These are phyloP conservation scores for Amanita molliuscula DNA, from an alignment of 768 basidiomycete species.

Conservation along the genomic window DNA sequence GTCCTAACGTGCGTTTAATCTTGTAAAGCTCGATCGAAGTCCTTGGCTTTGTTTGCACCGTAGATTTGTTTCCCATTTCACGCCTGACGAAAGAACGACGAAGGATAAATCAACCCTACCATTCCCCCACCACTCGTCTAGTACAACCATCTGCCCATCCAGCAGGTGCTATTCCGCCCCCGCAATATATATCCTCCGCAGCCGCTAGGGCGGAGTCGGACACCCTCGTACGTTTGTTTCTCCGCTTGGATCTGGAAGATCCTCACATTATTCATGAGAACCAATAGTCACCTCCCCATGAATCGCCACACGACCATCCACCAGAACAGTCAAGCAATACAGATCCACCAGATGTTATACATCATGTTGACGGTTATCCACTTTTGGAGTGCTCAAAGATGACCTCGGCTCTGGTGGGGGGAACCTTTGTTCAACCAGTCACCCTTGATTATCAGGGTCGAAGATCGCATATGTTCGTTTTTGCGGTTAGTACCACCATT, in stretches of 20 bases:
- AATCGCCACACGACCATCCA: not conserved
- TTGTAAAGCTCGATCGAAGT: constrained; percentile 42
- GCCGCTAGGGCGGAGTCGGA: not conserved
- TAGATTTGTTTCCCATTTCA: constrained; percentile 63
- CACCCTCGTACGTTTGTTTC: constrained; percentile 1
- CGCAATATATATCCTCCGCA: constrained; percentile 2
- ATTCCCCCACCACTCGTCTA: constrained; percentile 10
- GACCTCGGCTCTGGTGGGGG: constrained; percentile 46
- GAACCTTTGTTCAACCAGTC: constrained; percentile 49
- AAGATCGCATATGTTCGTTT: constrained; percentile 51
- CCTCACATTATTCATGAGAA: constrained; percentile 6
- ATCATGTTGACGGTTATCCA: constrained; percentile 27
- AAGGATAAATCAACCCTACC: not conserved
- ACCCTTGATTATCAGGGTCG: constrained; percentile 47
- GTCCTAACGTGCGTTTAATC: constrained; percentile 8
- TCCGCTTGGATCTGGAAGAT: not conserved
- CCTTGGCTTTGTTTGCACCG: constrained; percentile 66
- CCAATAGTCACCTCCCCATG: not conserved
- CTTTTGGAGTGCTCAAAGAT: constrained; percentile 40
- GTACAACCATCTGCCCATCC: not conserved
- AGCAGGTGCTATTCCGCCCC: not conserved
- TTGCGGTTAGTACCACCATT: constrained; percentile 34
- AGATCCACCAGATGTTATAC: constrained; percentile 26
- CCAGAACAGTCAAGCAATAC: not conserved
- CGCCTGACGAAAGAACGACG: constrained; percentile 8